Evolutionary conservation across 2,329 filamentous ascomycete genomes (phyloP), one percentile per base, ranked within the genome.

Genomic region (Monosporascus sp.): DNA sequence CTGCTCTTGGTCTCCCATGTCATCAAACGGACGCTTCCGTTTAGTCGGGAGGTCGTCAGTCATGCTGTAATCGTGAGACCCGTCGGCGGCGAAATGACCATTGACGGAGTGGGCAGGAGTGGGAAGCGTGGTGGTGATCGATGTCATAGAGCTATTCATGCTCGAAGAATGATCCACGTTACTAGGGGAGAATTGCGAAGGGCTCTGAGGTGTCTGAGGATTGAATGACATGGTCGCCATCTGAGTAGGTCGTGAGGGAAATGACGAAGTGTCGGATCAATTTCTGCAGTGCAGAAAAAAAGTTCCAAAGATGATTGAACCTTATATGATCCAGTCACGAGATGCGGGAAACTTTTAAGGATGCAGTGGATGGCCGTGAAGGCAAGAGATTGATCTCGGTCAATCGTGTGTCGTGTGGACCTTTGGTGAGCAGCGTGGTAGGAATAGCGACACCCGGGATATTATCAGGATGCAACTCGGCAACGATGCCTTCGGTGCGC

Each of bases 201-300:
- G 83, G 68, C 83, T 86, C 75, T 85, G 82, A 67, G 83, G 83
- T 62, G 83, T 86, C 65, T 82, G 82, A 63, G 83, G 83, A 69
- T 85, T 82, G 76, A 81, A 84, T 72, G 81, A 83, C 82, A 85
- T 85, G 70, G 70, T 79, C 73, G 70, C 68, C 64, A 67, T 70
- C 64, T 45, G 53, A 41, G 35, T n/a, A 45, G 52, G 51, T 55
- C 41, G 52, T 39, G 37, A 52, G 52, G 41, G 52, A 54, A 58
- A 58, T 58, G 55, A 56, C 38, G 50, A 45, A 47, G 45, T 38
- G 50, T 57, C 50, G 45, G 49, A 48, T 48, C 20, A 15, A 24
- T 20, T 11, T 20, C 20, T 20, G 43, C 25, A 46, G 24, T n/a
- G 43, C 24, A 35, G 20, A 24, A 14, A 44, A 46, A 15, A 46